A percentile compares a stretch with the other conserved stretches of the same genome.
phyloP scores from a whole-genome alignment of 345 rosid genomes.

The Acer saccharum region DNA sequence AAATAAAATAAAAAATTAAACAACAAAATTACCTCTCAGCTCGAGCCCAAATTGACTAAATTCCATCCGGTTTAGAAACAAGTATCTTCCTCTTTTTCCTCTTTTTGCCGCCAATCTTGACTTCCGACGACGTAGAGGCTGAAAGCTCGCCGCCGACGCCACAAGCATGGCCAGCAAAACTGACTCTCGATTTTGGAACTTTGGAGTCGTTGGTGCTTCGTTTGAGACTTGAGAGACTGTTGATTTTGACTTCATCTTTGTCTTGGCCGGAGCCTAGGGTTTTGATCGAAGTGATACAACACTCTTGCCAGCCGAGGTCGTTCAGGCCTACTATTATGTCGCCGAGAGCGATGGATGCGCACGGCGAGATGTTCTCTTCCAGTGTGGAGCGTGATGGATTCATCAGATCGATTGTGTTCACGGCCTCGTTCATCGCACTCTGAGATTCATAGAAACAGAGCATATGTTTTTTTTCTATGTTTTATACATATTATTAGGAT shows the following conservation, averaged over 20 bases:
- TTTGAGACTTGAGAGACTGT: background rate
- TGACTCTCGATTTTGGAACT: background rate
- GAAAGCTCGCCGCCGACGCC: background rate
- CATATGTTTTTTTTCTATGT: no score
- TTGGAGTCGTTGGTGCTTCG: background rate
- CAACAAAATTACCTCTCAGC: background rate
- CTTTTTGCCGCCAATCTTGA: background rate
- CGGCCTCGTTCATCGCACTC: constrained; percentile 39
- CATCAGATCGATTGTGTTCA: constrained; percentile 36
- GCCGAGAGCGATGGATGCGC: constrained; percentile 22
- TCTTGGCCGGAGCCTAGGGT: constrained; percentile 21
- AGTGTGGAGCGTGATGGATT: constrained; percentile 63
- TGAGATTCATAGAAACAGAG: background rate
- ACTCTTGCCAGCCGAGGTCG: constrained; percentile 52
- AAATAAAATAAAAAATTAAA: no score
- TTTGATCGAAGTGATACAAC: constrained; percentile 46
- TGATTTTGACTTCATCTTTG: background rate
- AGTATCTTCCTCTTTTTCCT: background rate
- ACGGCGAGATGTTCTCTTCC: constrained; percentile 29
- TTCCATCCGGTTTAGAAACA: no score
- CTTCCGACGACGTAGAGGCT: background rate
- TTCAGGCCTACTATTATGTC: constrained; percentile 39
- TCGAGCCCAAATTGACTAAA: background rate
- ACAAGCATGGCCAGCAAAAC: background rate
- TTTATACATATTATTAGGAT: background rate